Percentiles rank a stretch among this genome's conserved stretches.
Conservation (phyloP, 306 rosid genomes). For the Rosa chinensis region DNA sequence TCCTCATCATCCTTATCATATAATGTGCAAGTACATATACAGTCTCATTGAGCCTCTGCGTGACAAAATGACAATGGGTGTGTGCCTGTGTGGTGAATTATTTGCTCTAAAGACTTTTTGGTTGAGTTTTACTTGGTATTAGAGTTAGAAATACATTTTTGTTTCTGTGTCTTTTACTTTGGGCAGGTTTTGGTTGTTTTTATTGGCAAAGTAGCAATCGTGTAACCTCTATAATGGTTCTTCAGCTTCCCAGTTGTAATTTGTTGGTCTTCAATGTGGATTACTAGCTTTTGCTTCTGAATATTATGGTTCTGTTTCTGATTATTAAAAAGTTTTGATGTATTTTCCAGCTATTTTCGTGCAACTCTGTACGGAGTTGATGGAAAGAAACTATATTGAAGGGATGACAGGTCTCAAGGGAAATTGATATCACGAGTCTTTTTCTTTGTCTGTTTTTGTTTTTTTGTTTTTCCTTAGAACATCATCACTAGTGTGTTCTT, state of each 20-base stretch:
- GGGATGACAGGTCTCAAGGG: not conserved
- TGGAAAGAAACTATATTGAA: not conserved
- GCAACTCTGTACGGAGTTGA: not conserved
- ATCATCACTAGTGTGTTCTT: too few species aligned
- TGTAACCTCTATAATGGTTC: not conserved
- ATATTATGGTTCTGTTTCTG: not conserved
- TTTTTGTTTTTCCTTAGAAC: too few species aligned
- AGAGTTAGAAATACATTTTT: constrained; percentile 8
- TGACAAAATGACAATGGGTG: constrained; percentile 5
- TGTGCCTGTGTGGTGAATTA: not conserved
- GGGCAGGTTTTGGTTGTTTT: not conserved
- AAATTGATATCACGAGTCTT: not conserved
- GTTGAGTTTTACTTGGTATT: constrained; percentile 7
- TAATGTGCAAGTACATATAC: constrained; percentile 30
- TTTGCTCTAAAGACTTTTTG: constrained; percentile 4
- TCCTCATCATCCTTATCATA: constrained; percentile 45
- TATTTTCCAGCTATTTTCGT: not conserved
- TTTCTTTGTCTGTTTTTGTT: too few species aligned
- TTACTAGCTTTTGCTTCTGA: not conserved
- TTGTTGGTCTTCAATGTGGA: not conserved
- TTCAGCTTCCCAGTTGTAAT: constrained; percentile 4
- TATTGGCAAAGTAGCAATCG: not conserved
- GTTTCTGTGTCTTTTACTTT: not conserved
- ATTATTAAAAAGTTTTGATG: not conserved
- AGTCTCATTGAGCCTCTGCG: constrained; percentile 11